Conservation (phyloP, 108 stramenopile species). For the Skeletonema potamos region DNA sequence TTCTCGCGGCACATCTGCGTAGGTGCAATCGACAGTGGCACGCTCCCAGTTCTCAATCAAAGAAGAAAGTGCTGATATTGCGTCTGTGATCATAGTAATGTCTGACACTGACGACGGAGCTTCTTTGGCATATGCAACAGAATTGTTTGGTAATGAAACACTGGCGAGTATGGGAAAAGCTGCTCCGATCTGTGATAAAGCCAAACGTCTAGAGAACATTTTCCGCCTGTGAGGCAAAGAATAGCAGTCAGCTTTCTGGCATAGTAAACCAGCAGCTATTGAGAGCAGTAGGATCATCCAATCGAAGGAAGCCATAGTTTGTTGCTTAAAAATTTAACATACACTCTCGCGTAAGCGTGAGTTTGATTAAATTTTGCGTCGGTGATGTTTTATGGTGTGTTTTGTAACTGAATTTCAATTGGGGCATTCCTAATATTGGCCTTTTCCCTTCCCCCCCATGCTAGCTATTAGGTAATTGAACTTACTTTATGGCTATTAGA, state of each 20-base stretch:
- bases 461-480: too few species aligned
- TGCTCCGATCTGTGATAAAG: not conserved
- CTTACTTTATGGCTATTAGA: too few species aligned
- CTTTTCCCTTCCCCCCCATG: too few species aligned
- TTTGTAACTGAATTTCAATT: too few species aligned
- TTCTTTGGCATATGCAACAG: slow-evolving; percentile 3
- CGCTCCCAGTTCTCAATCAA: slow-evolving; percentile 48
- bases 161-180: not conserved
- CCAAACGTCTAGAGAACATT: not conserved
- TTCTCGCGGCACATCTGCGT: slow-evolving; percentile 81
- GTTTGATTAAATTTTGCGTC: too few species aligned
- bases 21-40: slow-evolving; percentile 76
- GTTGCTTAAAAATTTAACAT: too few species aligned
- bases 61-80: slow-evolving; percentile 19
- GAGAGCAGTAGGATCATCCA: not conserved
- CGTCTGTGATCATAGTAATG: slow-evolving; percentile 8
- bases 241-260: not conserved
- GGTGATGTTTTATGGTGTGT: too few species aligned
- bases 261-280: not conserved
- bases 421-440: too few species aligned
- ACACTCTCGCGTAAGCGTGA: too few species aligned
- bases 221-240: not conserved
- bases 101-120: slow-evolving; percentile 9
- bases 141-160: not conserved
- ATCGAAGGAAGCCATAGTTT: not conserved